These are phyloP conservation scores for Halteria grandinella DNA, from an alignment of 73 alveolate species.

Conservation along the genomic window DNA sequence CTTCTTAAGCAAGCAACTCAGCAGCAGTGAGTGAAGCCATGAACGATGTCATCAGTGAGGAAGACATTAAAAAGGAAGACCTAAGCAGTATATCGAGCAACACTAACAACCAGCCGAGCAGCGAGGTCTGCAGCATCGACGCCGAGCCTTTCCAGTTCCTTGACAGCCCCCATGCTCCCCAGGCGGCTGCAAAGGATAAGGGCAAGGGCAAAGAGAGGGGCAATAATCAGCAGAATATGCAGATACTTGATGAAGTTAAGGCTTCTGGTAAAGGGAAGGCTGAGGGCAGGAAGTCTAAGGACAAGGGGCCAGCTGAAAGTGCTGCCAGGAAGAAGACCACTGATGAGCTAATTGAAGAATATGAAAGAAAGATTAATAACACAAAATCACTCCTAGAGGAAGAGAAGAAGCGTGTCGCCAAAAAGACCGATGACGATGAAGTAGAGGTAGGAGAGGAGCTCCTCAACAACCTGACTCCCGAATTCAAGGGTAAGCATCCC, in stretches of 20 bases:
- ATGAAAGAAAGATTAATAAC: conserved; percentile 50
- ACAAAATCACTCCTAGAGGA: conserved; percentile 29
- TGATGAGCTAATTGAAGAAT: conserved; percentile 58
- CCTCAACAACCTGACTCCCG: conserved; percentile 25
- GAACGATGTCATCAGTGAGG: not conserved
- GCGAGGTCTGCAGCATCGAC: conserved; percentile 17
- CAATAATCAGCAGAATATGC: not conserved
- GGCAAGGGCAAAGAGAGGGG: not conserved
- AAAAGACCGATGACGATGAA: not conserved
- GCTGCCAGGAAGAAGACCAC: conserved; percentile 30
- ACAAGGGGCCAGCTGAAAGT: not conserved
- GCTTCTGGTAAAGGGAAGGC: not conserved
- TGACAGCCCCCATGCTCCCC: not conserved
- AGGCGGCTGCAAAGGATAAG: not conserved
- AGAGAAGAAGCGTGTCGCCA: conserved; percentile 20
- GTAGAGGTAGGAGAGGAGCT: not conserved
- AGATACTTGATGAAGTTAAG: not conserved
- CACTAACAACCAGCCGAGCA: not conserved
- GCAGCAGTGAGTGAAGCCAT: not conserved
- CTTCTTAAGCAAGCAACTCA: not conserved
- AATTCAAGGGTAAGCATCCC: conserved; percentile 8
- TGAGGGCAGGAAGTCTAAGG: not conserved
- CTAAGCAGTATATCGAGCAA: not conserved
- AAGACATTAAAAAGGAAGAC: not conserved
- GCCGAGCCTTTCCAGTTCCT: conserved; percentile 59